These are phyloP conservation scores for Logfia minima DNA, from an alignment of 129 eudicot genomes.

Conservation along the genomic window DNA sequence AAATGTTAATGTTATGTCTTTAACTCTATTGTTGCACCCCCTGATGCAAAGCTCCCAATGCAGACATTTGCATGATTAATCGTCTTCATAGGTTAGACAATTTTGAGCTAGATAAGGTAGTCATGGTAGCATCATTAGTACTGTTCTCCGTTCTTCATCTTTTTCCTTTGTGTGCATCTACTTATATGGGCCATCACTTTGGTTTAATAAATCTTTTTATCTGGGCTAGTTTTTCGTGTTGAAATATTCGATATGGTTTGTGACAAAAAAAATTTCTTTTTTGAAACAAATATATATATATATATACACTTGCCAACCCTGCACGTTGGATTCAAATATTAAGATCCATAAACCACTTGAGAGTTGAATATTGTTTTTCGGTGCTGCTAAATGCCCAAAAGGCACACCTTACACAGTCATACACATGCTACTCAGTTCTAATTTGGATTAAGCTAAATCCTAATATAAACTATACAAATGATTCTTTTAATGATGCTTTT, in stretches of 20 bases:
- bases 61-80: neutral
- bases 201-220: neutral
- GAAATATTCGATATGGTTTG: neutral
- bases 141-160: neutral
- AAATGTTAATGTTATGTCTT: neutral
- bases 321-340: too few relatives aligned
- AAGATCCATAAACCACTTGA: neutral
- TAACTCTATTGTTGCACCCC: conserved; percentile 3
- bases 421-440: neutral
- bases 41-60: conserved; percentile 20
- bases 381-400: neutral
- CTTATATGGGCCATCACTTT: neutral
- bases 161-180: neutral
- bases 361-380: neutral
- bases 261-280: too few relatives aligned
- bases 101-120: neutral
- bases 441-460: neutral
- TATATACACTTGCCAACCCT: neutral
- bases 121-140: neutral
- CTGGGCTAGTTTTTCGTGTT: neutral
- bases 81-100: neutral
- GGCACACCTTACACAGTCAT: neutral
- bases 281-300: neutral
- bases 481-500: neutral
- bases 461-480: neutral